Percentiles rank a stretch among this genome's conserved stretches.
Conservation (phyloP, 78 protist species). For the Dictyostelium brefeldianum region DNA sequence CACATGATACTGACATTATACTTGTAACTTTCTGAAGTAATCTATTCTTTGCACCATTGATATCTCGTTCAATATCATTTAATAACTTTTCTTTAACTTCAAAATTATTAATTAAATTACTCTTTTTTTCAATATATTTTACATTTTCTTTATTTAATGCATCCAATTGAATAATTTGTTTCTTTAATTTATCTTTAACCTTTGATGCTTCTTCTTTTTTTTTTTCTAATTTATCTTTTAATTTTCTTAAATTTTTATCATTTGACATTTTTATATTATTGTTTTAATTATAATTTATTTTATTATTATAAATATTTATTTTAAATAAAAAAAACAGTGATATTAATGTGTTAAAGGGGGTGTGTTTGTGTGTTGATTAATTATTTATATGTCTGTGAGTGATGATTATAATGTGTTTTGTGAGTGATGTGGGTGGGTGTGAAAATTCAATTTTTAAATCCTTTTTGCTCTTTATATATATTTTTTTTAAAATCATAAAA, state of each 20-base stretch:
- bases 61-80: background rate
- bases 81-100: background rate
- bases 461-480: too few relatives aligned
- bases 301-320: too few relatives aligned
- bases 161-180: background rate
- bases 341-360: too few relatives aligned
- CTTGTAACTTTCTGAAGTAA: background rate
- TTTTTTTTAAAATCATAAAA: too few relatives aligned
- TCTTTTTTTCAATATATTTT: background rate
- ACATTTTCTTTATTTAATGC: background rate
- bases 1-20: background rate
- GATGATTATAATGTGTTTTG: too few relatives aligned
- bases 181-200: slow-evolving; percentile 3
- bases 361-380: too few relatives aligned
- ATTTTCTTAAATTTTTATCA: slow-evolving; percentile 14
- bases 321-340: too few relatives aligned
- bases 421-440: too few relatives aligned
- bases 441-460: too few relatives aligned
- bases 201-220: slow-evolving; percentile 1
- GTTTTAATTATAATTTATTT: too few relatives aligned
- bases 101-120: background rate
- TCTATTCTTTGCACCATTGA: background rate
- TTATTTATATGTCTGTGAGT: too few relatives aligned
- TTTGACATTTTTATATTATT: slow-evolving; percentile 1
- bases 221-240: slow-evolving; percentile 11